These are phyloP conservation scores for Salix arbutifolia DNA, from an alignment of 345 rosid genomes.

Conservation along the genomic window DNA sequence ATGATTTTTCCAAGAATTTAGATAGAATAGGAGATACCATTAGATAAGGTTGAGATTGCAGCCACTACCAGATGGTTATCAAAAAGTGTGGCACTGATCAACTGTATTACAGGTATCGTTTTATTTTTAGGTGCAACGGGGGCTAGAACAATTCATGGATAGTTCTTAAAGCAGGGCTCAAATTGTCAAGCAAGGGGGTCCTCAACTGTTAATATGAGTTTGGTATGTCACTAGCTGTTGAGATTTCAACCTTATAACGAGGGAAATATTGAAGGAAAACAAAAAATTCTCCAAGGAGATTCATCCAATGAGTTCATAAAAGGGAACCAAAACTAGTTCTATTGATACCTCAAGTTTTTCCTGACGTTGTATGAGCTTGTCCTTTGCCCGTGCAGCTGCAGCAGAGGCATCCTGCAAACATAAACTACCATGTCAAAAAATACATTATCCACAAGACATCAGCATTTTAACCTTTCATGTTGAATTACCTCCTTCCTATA, in stretches of 20 bases:
- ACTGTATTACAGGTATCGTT: background rate
- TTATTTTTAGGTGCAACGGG: background rate
- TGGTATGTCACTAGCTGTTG: background rate
- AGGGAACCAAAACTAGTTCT: background rate
- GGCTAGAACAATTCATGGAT: background rate
- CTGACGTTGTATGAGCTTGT: constrained; percentile 65
- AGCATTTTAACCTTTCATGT: background rate
- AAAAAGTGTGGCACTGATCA: background rate
- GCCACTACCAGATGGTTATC: background rate
- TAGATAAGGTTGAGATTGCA: background rate
- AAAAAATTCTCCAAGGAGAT: background rate
- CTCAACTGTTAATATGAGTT: background rate
- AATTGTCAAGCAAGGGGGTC: background rate
- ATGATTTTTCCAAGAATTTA: background rate
- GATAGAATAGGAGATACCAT: background rate
- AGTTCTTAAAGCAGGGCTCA: background rate
- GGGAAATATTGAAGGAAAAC: background rate
- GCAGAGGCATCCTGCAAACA: constrained; percentile 61
- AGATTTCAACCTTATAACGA: background rate
- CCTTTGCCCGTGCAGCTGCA: constrained; percentile 66
- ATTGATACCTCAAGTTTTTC: constrained; percentile 71
- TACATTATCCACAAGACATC: background rate
- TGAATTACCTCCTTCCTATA: constrained; percentile 48
- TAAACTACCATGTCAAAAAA: constrained; percentile 20
- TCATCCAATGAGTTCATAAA: background rate